phyloP scores from a whole-genome alignment of 495 filamentous ascomycete species.

The Penicillium bialowiezense region DNA sequence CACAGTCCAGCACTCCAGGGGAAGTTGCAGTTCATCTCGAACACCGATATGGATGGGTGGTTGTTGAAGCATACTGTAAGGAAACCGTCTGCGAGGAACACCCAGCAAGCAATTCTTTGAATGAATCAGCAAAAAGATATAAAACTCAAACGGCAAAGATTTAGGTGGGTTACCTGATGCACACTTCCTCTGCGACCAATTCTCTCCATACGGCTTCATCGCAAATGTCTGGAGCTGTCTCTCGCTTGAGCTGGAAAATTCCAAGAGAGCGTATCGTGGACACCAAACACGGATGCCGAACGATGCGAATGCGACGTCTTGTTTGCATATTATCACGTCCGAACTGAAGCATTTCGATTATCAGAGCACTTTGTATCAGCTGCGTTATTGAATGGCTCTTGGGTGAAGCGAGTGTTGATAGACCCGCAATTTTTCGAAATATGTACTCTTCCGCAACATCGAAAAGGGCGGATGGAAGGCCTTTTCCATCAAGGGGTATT shows the following conservation, averaged over 20 bases:
- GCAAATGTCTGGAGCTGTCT: slow-evolving; percentile 10
- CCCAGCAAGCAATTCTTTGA: slow-evolving; percentile 34
- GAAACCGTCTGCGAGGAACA: slow-evolving; percentile 38
- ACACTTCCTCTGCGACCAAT: slow-evolving; percentile 33
- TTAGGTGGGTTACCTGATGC: slow-evolving; percentile 25
- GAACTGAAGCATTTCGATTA: slow-evolving; percentile 43
- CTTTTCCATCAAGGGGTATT: slow-evolving; percentile 18
- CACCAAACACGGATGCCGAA: slow-evolving; percentile 37
- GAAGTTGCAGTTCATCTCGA: slow-evolving; percentile 38
- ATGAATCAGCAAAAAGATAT: background rate
- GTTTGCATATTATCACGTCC: slow-evolving; percentile 31
- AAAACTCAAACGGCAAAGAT: background rate
- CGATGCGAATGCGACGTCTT: slow-evolving; percentile 36
- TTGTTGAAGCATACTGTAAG: slow-evolving; percentile 41
- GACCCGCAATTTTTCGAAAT: slow-evolving; percentile 27
- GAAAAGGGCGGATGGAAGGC: slow-evolving; percentile 26
- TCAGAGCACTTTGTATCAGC: slow-evolving; percentile 33
- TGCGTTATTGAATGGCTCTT: slow-evolving; percentile 25
- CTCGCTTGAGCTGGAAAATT: slow-evolving; percentile 28
- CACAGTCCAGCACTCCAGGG: slow-evolving; percentile 36
- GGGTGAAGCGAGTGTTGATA: slow-evolving; percentile 12
- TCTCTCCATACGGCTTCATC: slow-evolving; percentile 27
- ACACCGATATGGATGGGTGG: slow-evolving; percentile 32
- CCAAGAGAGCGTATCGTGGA: slow-evolving; percentile 35
- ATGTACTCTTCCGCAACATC: slow-evolving; percentile 41